Base-by-base conservation (phyloP, 192 early-diverging fungal species). In the Glomus cerebriforme region DNA sequence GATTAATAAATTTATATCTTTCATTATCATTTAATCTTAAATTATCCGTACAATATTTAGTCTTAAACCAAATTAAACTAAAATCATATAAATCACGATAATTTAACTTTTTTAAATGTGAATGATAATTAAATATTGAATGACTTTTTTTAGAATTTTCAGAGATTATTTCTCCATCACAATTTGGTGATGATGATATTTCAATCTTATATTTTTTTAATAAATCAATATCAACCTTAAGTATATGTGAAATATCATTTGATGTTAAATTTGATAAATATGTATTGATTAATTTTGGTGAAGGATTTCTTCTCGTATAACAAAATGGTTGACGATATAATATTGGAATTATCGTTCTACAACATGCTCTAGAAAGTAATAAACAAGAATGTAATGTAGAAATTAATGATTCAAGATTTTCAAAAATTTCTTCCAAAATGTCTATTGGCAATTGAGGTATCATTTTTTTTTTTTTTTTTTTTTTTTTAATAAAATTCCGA, bases 11-110 rank as follows among this genome's bases (percentile, higher is more conserved):
- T 54, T 54, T 54, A 13, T 47, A 47, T 13, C 45, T 47, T 12
- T 47, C 45, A 47, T 47, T 54, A 54, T 54, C 15, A 54, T 22
- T 54, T 19, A 54, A 19, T 39, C 19, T 35, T n/a, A 32, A 2
- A 31, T 64, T 10, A 31, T 68, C 10, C 22, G 7, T 7, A 39
- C n/a, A 39, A 39, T 39, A 35, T 17, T 22, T 54, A 39, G 9
- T 4, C 6, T 7, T 37, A 22, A n/a, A 68, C 66, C 66, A 68
- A 39, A n/a, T 37, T 7, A 37, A 10, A 37, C 32, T 13, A 37
- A 68, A 68, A 68, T 68, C 66, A 68, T 68, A 68, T 24, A 68
- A 26, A 39, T 68, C 66, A 10, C 66, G 66, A 68, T 34, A 68
- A 68, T 68, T 68, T 39, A 68, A n/a, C 3, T 35, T 68, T 68